Evolutionary conservation across 345 rosid species (phyloP).

Genomic region (Draba incana): DNA sequence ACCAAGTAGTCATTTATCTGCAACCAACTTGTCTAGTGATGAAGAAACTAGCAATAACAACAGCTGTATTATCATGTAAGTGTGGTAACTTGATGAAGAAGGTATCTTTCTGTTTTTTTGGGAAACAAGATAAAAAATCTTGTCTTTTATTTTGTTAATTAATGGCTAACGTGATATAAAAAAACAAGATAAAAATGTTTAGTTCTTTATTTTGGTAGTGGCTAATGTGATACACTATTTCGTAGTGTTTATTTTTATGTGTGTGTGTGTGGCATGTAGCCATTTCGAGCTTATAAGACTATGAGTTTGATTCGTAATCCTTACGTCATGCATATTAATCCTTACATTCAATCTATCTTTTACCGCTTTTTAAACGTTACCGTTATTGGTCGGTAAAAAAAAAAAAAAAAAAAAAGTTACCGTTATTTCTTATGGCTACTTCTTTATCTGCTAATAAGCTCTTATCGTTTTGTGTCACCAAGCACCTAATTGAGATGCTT

Average conservation of each 20-base stretch:
- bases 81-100: constrained; percentile 27
- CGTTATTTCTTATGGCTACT: too few relatives aligned
- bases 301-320: background rate
- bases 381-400: too few relatives aligned
- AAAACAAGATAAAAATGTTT: too few relatives aligned
- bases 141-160: background rate
- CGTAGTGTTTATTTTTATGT: too few relatives aligned
- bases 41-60: constrained; percentile 32
- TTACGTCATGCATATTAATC: background rate
- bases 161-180: constrained; percentile 20
- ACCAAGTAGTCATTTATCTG: constrained; percentile 15
- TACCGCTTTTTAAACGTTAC: too few relatives aligned
- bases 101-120: background rate
- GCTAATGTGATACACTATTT: too few relatives aligned
- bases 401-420: too few relatives aligned
- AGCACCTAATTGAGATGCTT: background rate
- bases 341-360: too few relatives aligned
- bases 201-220: too few relatives aligned
- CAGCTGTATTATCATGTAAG: constrained; percentile 37
- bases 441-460: too few relatives aligned
- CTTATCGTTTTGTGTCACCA: too few relatives aligned
- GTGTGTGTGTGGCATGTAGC: constrained; percentile 12
- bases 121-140: background rate
- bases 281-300: constrained; percentile 8
- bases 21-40: constrained; percentile 23